Evolutionary conservation across 1,139 yeast genomes (phyloP), one percentile per base, ranked within the genome.

Genomic region (Geotrichum fermentans): DNA sequence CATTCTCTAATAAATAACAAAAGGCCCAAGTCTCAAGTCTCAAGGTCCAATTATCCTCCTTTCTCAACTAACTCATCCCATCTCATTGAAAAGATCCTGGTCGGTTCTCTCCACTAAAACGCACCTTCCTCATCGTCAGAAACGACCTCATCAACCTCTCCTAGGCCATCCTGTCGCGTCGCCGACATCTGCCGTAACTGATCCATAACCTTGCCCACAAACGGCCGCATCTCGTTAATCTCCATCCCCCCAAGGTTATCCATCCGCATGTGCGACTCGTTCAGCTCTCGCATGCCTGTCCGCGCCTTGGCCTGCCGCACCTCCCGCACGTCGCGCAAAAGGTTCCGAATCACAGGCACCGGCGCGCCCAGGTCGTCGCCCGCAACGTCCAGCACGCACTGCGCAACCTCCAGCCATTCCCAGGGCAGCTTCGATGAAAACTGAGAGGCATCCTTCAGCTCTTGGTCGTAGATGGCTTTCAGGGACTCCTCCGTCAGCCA

Each of bases 391-490:
- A 90, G 72, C 47, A 89, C 66, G 20, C 83, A 73, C 57, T 83
- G 85, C 14, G 92, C 78, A 1, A 83, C 63, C 48, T 90, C 96
- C 22, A 90, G 70, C 98, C 98, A 92, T 62, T 82, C 80, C 79
- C 83, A 80, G 0, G 97, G 97, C 40, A 92, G 68, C 21, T 47
- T 44, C 13, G 74, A 71, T 45, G 90, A 78, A 61, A 92, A 92
- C 52, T 77, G 70, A 34, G 73, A 73, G 1, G 80, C 75, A 49
- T 75, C 64, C 5, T 72, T 69, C 41, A 79, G 69, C 60, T 92
- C 98, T 52, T 78, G 82, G 11, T 84, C 89, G 58, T 85, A 80
- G 47, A 75, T 73, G 4, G 72, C 73, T 52, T 77, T 76, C 50
- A 92, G 66, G 50, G 71, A 72, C n/a, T 71, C 70, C 46, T 77